These are phyloP conservation scores for Platismatia glauca DNA, from an alignment of 495 filamentous ascomycete species.

Conservation along the genomic window DNA sequence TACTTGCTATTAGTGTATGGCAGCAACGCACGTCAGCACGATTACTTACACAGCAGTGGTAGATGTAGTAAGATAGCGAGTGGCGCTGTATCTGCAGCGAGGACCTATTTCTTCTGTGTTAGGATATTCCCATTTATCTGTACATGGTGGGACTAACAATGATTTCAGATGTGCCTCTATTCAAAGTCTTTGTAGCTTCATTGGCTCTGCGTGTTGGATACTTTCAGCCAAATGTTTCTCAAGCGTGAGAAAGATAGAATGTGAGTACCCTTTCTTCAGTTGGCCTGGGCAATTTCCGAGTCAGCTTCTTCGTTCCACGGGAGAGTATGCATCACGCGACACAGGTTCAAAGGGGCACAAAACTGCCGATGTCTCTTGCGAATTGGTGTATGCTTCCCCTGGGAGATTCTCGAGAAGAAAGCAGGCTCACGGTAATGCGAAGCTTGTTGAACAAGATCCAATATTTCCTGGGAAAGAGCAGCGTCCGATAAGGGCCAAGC, in stretches of 20 bases:
- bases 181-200: conserved; percentile 74
- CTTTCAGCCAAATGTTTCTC: neutral
- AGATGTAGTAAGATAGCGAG: conserved; percentile 89
- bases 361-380: neutral
- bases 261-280: conserved; percentile 64
- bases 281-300: conserved; percentile 40
- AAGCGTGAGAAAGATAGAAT: neutral
- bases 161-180: conserved; percentile 81
- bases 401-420: conserved; percentile 29
- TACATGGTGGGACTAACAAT: conserved; percentile 34
- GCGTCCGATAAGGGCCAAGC: conserved; percentile 89
- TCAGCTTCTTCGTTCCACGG: neutral
- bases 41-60: conserved; percentile 43
- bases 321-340: neutral
- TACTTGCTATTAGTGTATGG: neutral
- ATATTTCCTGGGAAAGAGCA: conserved; percentile 65
- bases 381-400: neutral
- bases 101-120: conserved; percentile 30
- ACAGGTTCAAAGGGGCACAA: neutral
- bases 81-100: conserved; percentile 79
- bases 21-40: neutral
- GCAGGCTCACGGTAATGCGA: conserved; percentile 50
- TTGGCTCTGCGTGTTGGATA: conserved; percentile 3
- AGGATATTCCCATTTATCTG: neutral
- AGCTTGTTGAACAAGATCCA: conserved; percentile 89